phyloP scores from a whole-genome alignment of 345 rosid species.

The Eutrema yunnanense region DNA sequence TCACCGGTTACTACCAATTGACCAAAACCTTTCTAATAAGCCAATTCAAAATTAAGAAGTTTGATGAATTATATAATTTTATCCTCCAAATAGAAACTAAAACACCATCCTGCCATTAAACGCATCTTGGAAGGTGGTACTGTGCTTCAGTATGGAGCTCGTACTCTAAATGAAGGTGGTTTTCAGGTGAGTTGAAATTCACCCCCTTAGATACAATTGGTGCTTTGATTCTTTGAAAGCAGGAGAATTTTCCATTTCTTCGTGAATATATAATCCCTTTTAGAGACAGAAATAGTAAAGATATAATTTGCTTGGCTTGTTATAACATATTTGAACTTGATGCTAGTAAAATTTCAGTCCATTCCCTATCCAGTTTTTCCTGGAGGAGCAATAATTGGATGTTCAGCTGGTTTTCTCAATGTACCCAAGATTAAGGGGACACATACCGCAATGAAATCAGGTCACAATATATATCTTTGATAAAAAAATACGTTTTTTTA shows the following conservation, averaged over 20 bases:
- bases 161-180: conserved; percentile 96
- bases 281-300: no score
- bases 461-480: conserved; percentile 24
- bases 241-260: background rate
- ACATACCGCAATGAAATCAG: conserved; percentile 99
- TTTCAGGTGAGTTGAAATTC: conserved; percentile 62
- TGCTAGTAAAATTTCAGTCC: conserved; percentile 97
- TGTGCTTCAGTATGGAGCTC: conserved; percentile 92
- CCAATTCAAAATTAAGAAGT: background rate
- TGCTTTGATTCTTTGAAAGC: background rate
- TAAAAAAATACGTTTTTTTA: background rate
- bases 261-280: no score
- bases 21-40: background rate
- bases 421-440: conserved; percentile 98
- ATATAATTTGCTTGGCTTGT: background rate
- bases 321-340: conserved; percentile 42
- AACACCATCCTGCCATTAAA: conserved; percentile 90
- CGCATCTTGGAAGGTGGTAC: conserved; percentile 79
- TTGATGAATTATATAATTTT: background rate
- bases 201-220: background rate
- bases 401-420: conserved; percentile 93
- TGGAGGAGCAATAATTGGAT: conserved; percentile 95
- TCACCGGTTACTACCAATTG: background rate
- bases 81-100: conserved; percentile 53
- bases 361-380: conserved; percentile 97